Evolutionary conservation across 2,329 filamentous ascomycete genomes (phyloP).

Genomic region (Lecanicillium sp.): DNA sequence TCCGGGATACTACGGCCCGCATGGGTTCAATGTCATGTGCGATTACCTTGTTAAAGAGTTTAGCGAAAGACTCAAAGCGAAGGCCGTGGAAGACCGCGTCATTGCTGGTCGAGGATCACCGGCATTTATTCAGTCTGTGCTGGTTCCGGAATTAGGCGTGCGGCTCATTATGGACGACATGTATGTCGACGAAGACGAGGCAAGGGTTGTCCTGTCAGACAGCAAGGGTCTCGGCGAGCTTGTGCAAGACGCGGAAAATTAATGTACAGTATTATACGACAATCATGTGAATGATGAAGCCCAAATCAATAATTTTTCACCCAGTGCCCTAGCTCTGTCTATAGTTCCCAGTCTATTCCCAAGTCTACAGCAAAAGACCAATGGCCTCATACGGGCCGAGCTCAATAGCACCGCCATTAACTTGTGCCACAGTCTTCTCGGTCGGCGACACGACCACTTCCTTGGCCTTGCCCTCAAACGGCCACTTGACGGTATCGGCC

Average conservation of each 20-base stretch:
- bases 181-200: constrained; percentile 31
- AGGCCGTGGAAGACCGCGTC: constrained; percentile 54
- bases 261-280: too few species aligned
- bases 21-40: constrained; percentile 64
- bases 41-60: constrained; percentile 57
- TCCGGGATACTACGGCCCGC: constrained; percentile 77
- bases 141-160: constrained; percentile 64
- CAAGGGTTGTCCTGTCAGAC: constrained; percentile 51
- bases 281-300: too few species aligned
- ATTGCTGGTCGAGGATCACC: constrained; percentile 59
- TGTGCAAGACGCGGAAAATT: constrained; percentile 24
- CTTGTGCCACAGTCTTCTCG: constrained; percentile 19
- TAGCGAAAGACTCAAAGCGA: constrained; percentile 49
- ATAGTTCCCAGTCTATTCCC: not conserved
- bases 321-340: too few species aligned
- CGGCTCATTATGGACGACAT: constrained; percentile 50
- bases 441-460: constrained; percentile 26
- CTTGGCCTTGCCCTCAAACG: constrained; percentile 16
- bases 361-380: constrained; percentile 20
- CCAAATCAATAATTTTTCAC: too few species aligned
- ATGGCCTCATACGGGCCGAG: constrained; percentile 29
- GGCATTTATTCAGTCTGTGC: constrained; percentile 62
- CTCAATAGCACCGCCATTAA: constrained; percentile 18
- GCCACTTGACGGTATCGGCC: constrained; percentile 22
- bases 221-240: constrained; percentile 61